A percentile compares a stretch with the other conserved stretches of the same genome.
Evolutionary conservation across 257 asterid species (phyloP).

Genomic region (Penstemon davidsonii): DNA sequence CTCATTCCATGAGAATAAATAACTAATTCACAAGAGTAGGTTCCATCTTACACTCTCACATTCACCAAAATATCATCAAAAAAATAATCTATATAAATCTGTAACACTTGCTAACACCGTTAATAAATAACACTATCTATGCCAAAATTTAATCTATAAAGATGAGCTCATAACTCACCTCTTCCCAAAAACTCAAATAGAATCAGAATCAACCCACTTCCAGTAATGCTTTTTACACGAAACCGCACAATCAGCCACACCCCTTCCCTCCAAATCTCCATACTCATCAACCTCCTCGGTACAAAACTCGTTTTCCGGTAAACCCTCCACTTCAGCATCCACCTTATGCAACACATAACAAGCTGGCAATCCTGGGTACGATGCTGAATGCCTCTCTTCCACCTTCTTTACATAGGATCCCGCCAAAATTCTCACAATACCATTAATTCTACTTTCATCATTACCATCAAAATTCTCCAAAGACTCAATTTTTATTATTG

Average conservation of each 20-base stretch:
- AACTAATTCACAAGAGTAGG: neutral
- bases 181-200: constrained; percentile 37
- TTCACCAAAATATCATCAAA: constrained; percentile 17
- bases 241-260: constrained; percentile 60
- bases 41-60: constrained; percentile 18
- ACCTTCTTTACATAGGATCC: constrained; percentile 71
- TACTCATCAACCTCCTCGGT: constrained; percentile 85
- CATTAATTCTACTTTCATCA: constrained; percentile 4
- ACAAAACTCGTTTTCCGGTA: constrained; percentile 78
- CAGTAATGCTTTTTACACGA: constrained; percentile 87
- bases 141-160: constrained; percentile 36
- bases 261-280: constrained; percentile 40
- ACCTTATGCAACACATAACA: constrained; percentile 79
- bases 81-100: neutral
- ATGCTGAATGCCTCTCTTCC: constrained; percentile 73
- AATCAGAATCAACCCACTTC: constrained; percentile 79
- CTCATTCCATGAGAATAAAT: constrained; percentile 14
- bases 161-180: constrained; percentile 42
- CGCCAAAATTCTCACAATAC: constrained; percentile 50
- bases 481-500: constrained; percentile 28
- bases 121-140: constrained; percentile 21
- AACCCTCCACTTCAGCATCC: constrained; percentile 71
- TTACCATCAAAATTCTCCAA: neutral
- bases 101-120: neutral
- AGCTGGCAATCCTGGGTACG: constrained; percentile 97